Base-by-base conservation (phyloP, 768 basidiomycete species). In the Suillus bovinus region DNA sequence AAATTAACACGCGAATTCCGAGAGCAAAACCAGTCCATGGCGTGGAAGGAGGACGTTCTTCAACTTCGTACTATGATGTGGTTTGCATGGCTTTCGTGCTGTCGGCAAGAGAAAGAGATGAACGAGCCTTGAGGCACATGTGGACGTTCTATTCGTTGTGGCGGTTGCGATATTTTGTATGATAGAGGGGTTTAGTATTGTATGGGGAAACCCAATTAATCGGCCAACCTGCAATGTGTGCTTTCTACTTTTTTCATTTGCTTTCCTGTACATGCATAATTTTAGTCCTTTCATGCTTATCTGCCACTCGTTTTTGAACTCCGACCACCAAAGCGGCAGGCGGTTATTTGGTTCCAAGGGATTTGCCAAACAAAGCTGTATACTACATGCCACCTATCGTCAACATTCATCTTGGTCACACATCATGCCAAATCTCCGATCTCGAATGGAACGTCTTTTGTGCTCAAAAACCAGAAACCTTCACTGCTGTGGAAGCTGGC, bases 21-120 rank as follows among this genome's bases (percentile, higher is more conserved):
- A 62, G 86, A 88, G 71, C 92, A 96, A 77, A 96, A 96, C 70
- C 87, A 89, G 72, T 84, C 84, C 57, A 87, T 87, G 80, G 88
- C 84, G 47, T 98, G 96, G 96, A 95, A 96, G 75, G 90, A 94
- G 72, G 96, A 98, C 71, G 91, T 96, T 5, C 79, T 98, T 68
- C 93, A 96, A 77, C 80, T 97, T 64, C 82, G 90, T 62, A 91
- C 89, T 61, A 94, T 94, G 87, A 89, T 97, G 86, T 94, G 94
- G 90, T 96, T 91, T 69, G 89, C 91, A 38, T 95, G 93, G 93
- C 76, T 91, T 68, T 89, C 89, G 54, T 89, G 89, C 63, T 72
- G 73, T 59, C 79, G 78, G 53, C 80, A 82, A 66, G 82, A 83
- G 64, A 78, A 72, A 63, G 74, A 78, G 62, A 76, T 76, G 73